Evolutionary conservation across 169 alveolate genomes (phyloP), one percentile per base, ranked within the genome.

Genomic region (Plasmodium ovale): DNA sequence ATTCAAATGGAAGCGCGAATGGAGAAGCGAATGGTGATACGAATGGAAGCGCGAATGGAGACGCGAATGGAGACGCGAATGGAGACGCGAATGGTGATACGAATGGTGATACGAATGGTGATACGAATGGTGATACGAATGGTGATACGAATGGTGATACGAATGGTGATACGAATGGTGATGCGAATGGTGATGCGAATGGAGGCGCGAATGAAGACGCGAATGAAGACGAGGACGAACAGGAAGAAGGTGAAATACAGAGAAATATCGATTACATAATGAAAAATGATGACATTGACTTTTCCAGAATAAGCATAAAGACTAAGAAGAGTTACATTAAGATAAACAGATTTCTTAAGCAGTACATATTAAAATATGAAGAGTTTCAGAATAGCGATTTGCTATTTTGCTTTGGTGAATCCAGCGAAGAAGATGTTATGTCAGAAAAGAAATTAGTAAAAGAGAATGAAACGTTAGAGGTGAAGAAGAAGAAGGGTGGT

Each of bases 381-480:
- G 70, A 77, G 19, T 54, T 77, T 39, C 21, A 77, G 27, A 44
- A 77, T 67, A 77, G 88, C 37, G 74, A 77, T 16, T 23, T 77
- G 7, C 37, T 77, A 33, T 77, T 77, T 67, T 77, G 88, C 53
- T 77, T 77, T 62, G 88, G 88, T 7, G 88, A 77, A 62, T 77
- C 88, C 21, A 77, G 88, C 29, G 88, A 77, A 54, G 88, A 77
- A 44, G 88, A 77, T 27, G 74, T 77, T 7, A 10, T 60, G 2
- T 62, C 65, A 10, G 77, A 77, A 62, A 54, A 64, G 25, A 31
- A 60, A 1, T 2, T 62, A 33, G 16, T 0, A 14, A 53, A 19
- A 47, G 42, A 68, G 7, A 25, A 19, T 51, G 35, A 54, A 3
- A 54, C 16, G 2, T 7, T 16, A 7, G 21, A 19, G 2, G 7